Conservation (phyloP, 345 rosid genomes). For the Fremontodendron californicum region DNA sequence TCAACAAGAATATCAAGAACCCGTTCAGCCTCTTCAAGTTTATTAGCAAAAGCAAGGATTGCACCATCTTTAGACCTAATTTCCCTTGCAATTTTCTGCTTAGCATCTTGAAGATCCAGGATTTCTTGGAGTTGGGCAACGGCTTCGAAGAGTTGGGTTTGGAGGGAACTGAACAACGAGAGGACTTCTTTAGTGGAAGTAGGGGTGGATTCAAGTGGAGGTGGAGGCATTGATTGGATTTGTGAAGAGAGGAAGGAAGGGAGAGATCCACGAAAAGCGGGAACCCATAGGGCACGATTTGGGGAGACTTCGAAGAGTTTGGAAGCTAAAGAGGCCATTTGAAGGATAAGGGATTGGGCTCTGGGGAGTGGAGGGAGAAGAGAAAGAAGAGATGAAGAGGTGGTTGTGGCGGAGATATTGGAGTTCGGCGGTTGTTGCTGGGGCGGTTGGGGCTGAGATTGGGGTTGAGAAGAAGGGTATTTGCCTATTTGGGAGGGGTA, state of each 20-base stretch:
- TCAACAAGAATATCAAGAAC: conserved; percentile 76
- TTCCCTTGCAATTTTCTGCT: conserved; percentile 57
- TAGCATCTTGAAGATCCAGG: conserved; percentile 81
- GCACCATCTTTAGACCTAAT: conserved; percentile 50
- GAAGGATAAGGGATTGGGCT: conserved; percentile 81
- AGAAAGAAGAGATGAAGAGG: conserved; percentile 66
- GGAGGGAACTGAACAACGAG: too few relatives aligned
- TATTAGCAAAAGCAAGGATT: conserved; percentile 64
- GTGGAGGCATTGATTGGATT: conserved; percentile 40
- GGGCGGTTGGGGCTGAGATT: conserved; percentile 26
- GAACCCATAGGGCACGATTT: conserved; percentile 65
- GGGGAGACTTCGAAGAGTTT: conserved; percentile 82
- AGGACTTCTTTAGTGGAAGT: too few relatives aligned
- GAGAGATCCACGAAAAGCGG: conserved; percentile 69
- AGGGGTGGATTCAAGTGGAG: conserved; percentile 48
- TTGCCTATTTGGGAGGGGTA: conserved; percentile 56
- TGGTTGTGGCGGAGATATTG: conserved; percentile 24
- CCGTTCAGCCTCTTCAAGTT: conserved; percentile 68
- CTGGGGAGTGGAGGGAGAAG: conserved; percentile 89
- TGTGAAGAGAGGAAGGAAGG: conserved; percentile 73
- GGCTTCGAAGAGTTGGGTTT: conserved; percentile 85
- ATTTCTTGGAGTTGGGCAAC: conserved; percentile 89
- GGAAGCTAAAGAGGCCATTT: conserved; percentile 66
- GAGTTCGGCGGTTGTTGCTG: conserved; percentile 23
- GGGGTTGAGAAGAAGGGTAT: conserved; percentile 42